Evolutionary conservation across 169 alveolate species (phyloP).

Genomic region (Plasmodium adleri): DNA sequence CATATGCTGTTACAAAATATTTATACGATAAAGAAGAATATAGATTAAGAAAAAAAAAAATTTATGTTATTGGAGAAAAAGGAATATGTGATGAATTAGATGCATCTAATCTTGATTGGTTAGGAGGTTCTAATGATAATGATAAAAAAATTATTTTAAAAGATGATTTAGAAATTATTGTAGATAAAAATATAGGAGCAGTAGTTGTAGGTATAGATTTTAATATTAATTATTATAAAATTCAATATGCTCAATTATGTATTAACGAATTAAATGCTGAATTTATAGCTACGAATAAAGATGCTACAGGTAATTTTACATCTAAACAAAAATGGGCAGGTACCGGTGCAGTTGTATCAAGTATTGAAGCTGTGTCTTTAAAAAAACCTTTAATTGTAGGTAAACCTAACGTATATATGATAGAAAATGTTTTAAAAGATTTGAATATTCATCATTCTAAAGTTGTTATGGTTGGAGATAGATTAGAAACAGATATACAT

Average conservation of each 20-base stretch:
- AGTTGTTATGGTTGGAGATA: constrained; percentile 78
- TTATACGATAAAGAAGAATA: constrained; percentile 54
- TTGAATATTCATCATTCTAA: constrained; percentile 27
- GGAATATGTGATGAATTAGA: constrained; percentile 73
- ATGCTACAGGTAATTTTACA: constrained; percentile 79
- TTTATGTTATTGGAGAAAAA: constrained; percentile 79
- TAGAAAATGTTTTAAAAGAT: constrained; percentile 65
- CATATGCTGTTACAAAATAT: constrained; percentile 76
- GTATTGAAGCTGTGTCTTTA: constrained; percentile 75
- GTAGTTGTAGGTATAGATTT: constrained; percentile 83
- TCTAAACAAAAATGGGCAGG: constrained; percentile 84
- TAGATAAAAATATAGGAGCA: constrained; percentile 77
- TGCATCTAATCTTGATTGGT: constrained; percentile 22
- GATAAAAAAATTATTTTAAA: constrained; percentile 54
- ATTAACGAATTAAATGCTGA: constrained; percentile 75
- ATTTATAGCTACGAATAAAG: constrained; percentile 80
- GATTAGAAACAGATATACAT: constrained; percentile 75
- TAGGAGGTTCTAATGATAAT: constrained; percentile 66
- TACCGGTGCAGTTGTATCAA: constrained; percentile 83
- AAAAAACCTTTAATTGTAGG: constrained; percentile 78
- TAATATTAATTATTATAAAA: constrained; percentile 77
- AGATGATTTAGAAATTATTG: constrained; percentile 49
- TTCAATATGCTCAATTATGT: constrained; percentile 81
- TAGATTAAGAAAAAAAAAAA: constrained; percentile 59
- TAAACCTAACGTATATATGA: constrained; percentile 78